These are phyloP conservation scores for Leishmania aethiopica DNA, from an alignment of 208 protist genomes.

Conservation along the genomic window DNA sequence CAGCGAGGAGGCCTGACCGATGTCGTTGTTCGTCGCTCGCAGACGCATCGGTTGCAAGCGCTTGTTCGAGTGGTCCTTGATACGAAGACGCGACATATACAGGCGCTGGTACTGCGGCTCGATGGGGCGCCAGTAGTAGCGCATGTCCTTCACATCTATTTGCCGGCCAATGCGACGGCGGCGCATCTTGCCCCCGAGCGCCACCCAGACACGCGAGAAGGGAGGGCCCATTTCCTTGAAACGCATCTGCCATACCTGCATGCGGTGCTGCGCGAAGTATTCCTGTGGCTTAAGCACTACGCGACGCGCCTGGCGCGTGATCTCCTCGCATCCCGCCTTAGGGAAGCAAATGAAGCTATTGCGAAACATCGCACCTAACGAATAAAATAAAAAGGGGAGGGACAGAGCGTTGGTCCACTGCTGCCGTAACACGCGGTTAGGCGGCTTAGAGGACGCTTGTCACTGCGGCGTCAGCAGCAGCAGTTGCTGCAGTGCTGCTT, in stretches of 20 bases:
- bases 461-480: not conserved
- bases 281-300: constrained; percentile 76
- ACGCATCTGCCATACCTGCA: constrained; percentile 88
- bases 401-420: not conserved
- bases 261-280: constrained; percentile 71
- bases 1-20: constrained; percentile 50
- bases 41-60: constrained; percentile 62
- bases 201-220: constrained; percentile 87
- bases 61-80: constrained; percentile 70
- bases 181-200: constrained; percentile 90
- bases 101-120: constrained; percentile 92
- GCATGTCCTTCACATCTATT: constrained; percentile 88
- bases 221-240: constrained; percentile 91
- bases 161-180: constrained; percentile 88
- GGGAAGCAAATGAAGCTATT: constrained; percentile 48
- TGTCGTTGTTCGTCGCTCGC: constrained; percentile 72
- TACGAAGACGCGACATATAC: constrained; percentile 86
- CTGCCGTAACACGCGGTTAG: not conserved
- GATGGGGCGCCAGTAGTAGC: constrained; percentile 91
- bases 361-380: constrained; percentile 56
- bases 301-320: constrained; percentile 70
- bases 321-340: constrained; percentile 86
- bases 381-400: constrained; percentile 2
- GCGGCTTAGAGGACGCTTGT: not conserved
- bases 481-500: not conserved